phyloP scores from a whole-genome alignment of 805 yeast genomes.

The Myxozyma sirexii region DNA sequence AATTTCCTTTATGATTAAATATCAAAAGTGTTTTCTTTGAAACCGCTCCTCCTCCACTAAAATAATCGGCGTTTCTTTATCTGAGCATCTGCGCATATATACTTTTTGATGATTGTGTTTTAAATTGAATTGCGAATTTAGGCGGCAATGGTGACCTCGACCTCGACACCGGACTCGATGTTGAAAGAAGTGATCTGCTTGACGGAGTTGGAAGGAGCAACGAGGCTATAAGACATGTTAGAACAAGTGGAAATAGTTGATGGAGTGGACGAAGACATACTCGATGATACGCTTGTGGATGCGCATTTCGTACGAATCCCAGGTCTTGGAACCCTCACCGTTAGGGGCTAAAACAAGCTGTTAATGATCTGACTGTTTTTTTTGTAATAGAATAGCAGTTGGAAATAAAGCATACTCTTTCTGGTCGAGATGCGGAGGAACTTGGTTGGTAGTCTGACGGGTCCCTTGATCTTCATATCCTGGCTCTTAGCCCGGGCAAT shows the following conservation, averaged over 20 bases:
- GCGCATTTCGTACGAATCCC: constrained; percentile 99
- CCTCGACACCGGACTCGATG: constrained; percentile 99
- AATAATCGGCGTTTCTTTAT: neutral
- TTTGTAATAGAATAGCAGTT: neutral
- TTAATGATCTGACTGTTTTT: neutral
- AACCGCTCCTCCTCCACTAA: neutral
- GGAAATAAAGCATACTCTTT: constrained; percentile 55
- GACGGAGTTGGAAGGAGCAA: constrained; percentile 91
- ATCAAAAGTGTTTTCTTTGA: too few species aligned
- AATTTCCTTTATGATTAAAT: too few species aligned
- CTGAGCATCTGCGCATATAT: neutral
- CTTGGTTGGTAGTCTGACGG: constrained; percentile 99
- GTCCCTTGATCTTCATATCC: constrained; percentile 93
- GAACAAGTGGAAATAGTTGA: neutral
- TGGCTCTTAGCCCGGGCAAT: constrained; percentile 81
- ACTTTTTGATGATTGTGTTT: neutral
- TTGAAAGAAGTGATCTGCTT: constrained; percentile 97
- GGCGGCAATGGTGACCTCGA: constrained; percentile 43
- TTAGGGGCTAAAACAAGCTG: constrained; percentile 65
- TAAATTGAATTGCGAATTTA: constrained; percentile 17
- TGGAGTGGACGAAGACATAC: constrained; percentile 26
- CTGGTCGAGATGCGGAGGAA: constrained; percentile 97
- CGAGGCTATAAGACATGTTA: constrained; percentile 52
- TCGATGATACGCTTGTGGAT: constrained; percentile 99
- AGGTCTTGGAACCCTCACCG: constrained; percentile 99